A percentile compares a stretch with the other conserved stretches of the same genome.
Evolutionary conservation across 2,329 filamentous ascomycete genomes (phyloP).

Genomic region (Daldinia eschscholtzii): DNA sequence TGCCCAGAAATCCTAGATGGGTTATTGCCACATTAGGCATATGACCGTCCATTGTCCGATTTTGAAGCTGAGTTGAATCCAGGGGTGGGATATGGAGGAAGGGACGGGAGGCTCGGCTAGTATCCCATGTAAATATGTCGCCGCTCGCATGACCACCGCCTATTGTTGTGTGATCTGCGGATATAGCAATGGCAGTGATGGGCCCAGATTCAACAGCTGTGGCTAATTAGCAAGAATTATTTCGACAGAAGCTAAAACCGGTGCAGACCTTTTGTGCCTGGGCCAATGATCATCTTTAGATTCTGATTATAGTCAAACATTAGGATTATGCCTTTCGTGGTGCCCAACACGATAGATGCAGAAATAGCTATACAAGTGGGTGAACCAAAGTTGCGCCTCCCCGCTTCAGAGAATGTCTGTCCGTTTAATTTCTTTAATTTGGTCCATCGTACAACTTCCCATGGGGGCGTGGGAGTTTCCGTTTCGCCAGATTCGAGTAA

Average conservation of each 20-base stretch:
- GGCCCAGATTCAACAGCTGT: conserved; percentile 89
- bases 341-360: conserved; percentile 89
- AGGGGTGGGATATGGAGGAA: conserved; percentile 90
- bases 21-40: conserved; percentile 81
- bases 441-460: conserved; percentile 98
- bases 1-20: conserved; percentile 95
- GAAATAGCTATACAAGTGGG: conserved; percentile 92
- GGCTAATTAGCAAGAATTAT: conserved; percentile 50
- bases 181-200: conserved; percentile 88
- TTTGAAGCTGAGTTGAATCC: conserved; percentile 72
- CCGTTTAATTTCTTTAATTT: conserved; percentile 89
- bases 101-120: conserved; percentile 81
- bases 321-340: conserved; percentile 92
- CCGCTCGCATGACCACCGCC: conserved; percentile 91
- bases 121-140: conserved; percentile 97
- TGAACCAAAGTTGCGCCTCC: conserved; percentile 90
- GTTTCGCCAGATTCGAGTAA: conserved; percentile 71
- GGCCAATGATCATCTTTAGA: conserved; percentile 91
- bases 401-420: conserved; percentile 92
- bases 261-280: conserved; percentile 83
- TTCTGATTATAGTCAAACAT: conserved; percentile 98
- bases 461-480: conserved; percentile 82
- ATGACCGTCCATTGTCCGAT: conserved; percentile 83
- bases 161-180: conserved; percentile 92
- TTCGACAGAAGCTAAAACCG: background rate